These are phyloP conservation scores for Torulaspora franciscae DNA, from an alignment of 805 yeast genomes.

Conservation along the genomic window DNA sequence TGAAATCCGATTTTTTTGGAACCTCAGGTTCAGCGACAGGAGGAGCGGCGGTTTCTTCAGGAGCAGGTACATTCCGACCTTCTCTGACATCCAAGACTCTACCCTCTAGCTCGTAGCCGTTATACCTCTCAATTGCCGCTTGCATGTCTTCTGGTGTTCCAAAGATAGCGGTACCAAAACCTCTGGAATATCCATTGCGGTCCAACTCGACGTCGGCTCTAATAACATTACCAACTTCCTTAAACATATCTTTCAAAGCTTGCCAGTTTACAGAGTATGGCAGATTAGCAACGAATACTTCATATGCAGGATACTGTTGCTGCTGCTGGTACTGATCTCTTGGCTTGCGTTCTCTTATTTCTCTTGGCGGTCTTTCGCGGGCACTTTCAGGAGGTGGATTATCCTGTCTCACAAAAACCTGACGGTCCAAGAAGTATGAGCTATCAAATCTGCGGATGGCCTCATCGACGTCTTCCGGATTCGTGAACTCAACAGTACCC, in stretches of 20 bases:
- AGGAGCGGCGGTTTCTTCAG: slow-evolving; percentile 9
- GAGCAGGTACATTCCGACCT: slow-evolving; percentile 40
- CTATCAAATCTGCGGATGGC: slow-evolving; percentile 71
- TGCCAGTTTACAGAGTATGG: slow-evolving; percentile 80
- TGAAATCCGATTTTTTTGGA: slow-evolving; percentile 44
- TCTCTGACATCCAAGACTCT: slow-evolving; percentile 75
- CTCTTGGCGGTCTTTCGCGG: slow-evolving; percentile 24
- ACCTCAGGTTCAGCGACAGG: slow-evolving; percentile 18
- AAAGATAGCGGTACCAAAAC: slow-evolving; percentile 78
- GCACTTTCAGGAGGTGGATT: slow-evolving; percentile 63
- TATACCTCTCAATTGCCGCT: slow-evolving; percentile 62
- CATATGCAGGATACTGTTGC: slow-evolving; percentile 30
- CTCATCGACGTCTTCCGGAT: slow-evolving; percentile 54
- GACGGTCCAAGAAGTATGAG: slow-evolving; percentile 61
- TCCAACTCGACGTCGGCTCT: slow-evolving; percentile 74
- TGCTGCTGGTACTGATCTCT: slow-evolving; percentile 37
- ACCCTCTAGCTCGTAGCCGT: slow-evolving; percentile 70
- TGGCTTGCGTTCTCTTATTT: slow-evolving; percentile 15
- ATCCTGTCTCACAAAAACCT: slow-evolving; percentile 82
- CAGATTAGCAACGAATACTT: slow-evolving; percentile 74
- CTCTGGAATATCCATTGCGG: slow-evolving; percentile 71
- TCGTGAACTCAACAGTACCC: slow-evolving; percentile 84
- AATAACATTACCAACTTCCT: slow-evolving; percentile 66
- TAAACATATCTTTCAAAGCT: slow-evolving; percentile 76
- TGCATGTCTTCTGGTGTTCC: slow-evolving; percentile 61